Percentiles rank a stretch among this genome's conserved stretches.
Evolutionary conservation across 2,329 filamentous ascomycete species (phyloP).

Genomic region (Chaetothyriales sp.): DNA sequence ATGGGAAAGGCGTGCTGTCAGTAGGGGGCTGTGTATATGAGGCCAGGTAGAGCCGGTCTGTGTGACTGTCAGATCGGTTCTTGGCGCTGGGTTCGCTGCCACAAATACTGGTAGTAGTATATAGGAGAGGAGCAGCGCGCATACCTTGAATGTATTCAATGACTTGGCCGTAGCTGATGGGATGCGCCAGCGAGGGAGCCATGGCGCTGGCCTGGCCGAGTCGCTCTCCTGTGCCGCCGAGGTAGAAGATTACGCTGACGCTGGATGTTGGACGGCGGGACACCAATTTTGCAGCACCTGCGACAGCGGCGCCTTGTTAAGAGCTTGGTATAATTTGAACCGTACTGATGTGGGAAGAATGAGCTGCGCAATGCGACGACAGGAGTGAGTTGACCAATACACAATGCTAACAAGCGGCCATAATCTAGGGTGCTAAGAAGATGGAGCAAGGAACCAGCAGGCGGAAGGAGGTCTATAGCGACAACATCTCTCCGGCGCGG

Average conservation of each 20-base stretch:
- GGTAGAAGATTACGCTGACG: not conserved
- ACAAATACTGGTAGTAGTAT: too few species aligned
- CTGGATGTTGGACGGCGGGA: not conserved
- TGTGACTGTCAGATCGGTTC: constrained; percentile 16
- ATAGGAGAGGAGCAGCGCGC: constrained; percentile 9
- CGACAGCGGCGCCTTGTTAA: not conserved
- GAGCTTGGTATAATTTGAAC: too few species aligned
- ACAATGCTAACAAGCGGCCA: not conserved
- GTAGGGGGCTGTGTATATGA: constrained; percentile 76
- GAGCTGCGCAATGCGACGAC: not conserved
- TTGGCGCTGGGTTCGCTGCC: constrained; percentile 21
- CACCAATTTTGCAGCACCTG: constrained; percentile 1
- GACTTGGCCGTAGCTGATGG: constrained; percentile 65
- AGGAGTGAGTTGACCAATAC: not conserved
- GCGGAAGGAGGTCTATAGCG: not conserved
- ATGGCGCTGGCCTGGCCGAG: constrained; percentile 5
- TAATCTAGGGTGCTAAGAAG: not conserved
- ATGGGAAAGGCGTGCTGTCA: constrained; percentile 74
- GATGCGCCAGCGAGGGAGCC: constrained; percentile 24
- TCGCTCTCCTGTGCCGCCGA: not conserved
- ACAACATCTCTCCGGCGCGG: not conserved
- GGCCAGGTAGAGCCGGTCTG: constrained; percentile 88
- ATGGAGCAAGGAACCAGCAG: not conserved
- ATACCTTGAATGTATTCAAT: constrained; percentile 91
- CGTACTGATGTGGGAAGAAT: not conserved